A percentile compares a stretch with the other conserved stretches of the same genome.
These are phyloP conservation scores for Sordariomycetes sp. DNA, from an alignment of 2,329 filamentous ascomycete species.

Conservation along the genomic window DNA sequence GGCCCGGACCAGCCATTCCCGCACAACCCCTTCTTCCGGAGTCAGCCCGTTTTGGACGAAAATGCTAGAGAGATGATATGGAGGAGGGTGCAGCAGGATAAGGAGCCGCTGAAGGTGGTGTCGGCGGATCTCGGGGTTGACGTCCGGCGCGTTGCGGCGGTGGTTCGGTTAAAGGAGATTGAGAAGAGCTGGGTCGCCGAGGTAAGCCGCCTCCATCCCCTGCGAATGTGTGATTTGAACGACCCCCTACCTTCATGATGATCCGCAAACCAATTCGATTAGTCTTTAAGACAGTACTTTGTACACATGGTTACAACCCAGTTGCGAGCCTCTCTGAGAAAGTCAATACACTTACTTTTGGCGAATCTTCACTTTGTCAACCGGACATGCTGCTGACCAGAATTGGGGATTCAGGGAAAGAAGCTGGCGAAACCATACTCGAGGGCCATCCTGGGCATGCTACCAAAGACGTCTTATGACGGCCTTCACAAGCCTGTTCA, in stretches of 20 bases:
- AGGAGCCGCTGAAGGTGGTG: conserved; percentile 59
- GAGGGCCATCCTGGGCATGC: conserved; percentile 63
- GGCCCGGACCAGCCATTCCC: conserved; percentile 52
- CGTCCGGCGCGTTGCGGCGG: conserved; percentile 71
- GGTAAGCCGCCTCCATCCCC: conserved; percentile 38
- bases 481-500: conserved; percentile 35
- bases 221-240: conserved; percentile 5
- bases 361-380: conserved; percentile 2
- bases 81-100: conserved; percentile 47
- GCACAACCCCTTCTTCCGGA: conserved; percentile 56
- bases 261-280: conserved; percentile 80
- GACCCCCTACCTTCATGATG: conserved; percentile 30
- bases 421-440: conserved; percentile 64
- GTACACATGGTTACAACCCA: conserved; percentile 69
- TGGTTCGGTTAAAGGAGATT: conserved; percentile 73
- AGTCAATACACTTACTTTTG: conserved; percentile 11
- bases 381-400: conserved; percentile 11
- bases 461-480: conserved; percentile 52
- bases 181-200: conserved; percentile 65
- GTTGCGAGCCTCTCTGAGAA: conserved; percentile 63
- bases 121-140: conserved; percentile 69
- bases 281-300: conserved; percentile 91
- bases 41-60: conserved; percentile 62
- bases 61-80: conserved; percentile 62
- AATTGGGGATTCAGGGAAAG: conserved; percentile 46